phyloP scores from a whole-genome alignment of 2,329 filamentous ascomycete genomes.

The Colletotrichum cereale region DNA sequence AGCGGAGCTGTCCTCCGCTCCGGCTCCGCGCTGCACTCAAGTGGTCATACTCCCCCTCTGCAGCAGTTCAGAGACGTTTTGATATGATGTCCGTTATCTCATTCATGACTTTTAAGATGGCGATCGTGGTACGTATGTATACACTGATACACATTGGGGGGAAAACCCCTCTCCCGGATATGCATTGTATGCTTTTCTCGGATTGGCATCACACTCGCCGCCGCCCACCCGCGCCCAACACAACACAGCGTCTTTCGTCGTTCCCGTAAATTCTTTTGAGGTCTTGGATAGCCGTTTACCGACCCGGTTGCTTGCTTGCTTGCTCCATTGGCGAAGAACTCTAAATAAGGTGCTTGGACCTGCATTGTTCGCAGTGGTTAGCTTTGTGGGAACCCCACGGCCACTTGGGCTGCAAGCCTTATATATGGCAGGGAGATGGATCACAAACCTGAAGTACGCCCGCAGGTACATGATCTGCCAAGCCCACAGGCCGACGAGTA shows the following conservation, averaged over 20 bases:
- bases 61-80: background rate
- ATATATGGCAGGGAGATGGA: background rate
- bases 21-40: background rate
- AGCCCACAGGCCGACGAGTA: conserved; percentile 87
- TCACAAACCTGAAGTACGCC: conserved; percentile 86
- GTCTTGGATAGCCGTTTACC: background rate
- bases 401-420: background rate
- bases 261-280: conserved; percentile 25
- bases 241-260: conserved; percentile 3
- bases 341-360: conserved; percentile 78
- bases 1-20: no score
- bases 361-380: conserved; percentile 46
- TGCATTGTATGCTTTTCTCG: conserved; percentile 29
- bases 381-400: background rate
- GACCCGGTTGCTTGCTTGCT: background rate
- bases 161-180: conserved; percentile 40
- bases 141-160: conserved; percentile 38
- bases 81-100: conserved; percentile 35
- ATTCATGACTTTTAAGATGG: conserved; percentile 40
- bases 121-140: conserved; percentile 36
- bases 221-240: conserved; percentile 8
- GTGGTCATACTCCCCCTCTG: background rate
- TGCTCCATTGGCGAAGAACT: background rate
- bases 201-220: conserved; percentile 31
- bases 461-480: conserved; percentile 99